Percentiles rank a stretch among this genome's conserved stretches.
phyloP scores from a whole-genome alignment of 495 filamentous ascomycete species.

The Astrothelium macrocarpum region DNA sequence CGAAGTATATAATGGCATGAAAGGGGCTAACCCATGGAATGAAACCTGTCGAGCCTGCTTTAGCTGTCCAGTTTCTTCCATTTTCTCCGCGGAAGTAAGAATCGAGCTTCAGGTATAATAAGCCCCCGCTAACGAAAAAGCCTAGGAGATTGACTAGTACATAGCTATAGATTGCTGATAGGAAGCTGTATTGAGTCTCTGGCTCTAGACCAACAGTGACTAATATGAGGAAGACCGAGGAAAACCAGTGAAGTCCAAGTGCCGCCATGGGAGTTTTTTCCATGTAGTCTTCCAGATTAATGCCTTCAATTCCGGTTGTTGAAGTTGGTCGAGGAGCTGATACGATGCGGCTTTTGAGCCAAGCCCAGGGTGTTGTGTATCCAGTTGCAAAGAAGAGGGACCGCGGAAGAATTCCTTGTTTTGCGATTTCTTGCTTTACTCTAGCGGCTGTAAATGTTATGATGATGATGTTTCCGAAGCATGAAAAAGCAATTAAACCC shows the following conservation, averaged over 20 bases:
- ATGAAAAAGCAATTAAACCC: slow-evolving; percentile 37
- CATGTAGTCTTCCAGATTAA: slow-evolving; percentile 11
- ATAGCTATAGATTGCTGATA: slow-evolving; percentile 28
- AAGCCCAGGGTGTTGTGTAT: slow-evolving; percentile 29
- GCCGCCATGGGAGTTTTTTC: slow-evolving; percentile 38
- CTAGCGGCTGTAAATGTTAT: slow-evolving; percentile 42
- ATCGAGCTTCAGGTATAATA: slow-evolving; percentile 27
- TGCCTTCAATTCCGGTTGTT: not conserved
- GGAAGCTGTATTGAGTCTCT: slow-evolving; percentile 26
- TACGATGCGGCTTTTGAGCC: slow-evolving; percentile 16
- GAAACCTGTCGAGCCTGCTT: slow-evolving; percentile 12
- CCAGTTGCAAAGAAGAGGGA: slow-evolving; percentile 38
- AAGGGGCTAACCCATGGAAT: slow-evolving; percentile 21
- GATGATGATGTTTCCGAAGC: slow-evolving; percentile 42
- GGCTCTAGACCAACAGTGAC: slow-evolving; percentile 22
- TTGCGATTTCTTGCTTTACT: slow-evolving; percentile 47
- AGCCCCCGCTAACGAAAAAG: slow-evolving; percentile 28
- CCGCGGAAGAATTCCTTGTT: slow-evolving; percentile 43
- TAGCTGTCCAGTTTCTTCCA: slow-evolving; percentile 15
- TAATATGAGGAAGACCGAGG: slow-evolving; percentile 33
- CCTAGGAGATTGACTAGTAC: slow-evolving; percentile 25
- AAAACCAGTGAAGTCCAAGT: slow-evolving; percentile 37
- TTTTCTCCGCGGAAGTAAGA: slow-evolving; percentile 6
- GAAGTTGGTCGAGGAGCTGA: not conserved
- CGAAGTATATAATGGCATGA: slow-evolving; percentile 22